Evolutionary conservation across 306 rosid genomes (phyloP).

Genomic region (Betula pendula): DNA sequence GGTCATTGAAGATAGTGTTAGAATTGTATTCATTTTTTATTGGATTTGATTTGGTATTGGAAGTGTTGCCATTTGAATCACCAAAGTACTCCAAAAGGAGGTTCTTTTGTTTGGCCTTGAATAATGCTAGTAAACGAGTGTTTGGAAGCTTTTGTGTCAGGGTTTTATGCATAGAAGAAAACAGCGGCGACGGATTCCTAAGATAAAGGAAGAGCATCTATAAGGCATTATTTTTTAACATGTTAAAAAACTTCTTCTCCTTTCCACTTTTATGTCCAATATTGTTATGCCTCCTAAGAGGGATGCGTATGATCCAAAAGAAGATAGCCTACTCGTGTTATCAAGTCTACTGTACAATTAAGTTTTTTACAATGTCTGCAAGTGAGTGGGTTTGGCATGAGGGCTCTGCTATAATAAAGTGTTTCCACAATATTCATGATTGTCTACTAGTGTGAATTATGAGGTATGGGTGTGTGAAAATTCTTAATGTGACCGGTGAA

Average conservation of each 20-base stretch:
- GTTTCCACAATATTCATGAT: background rate
- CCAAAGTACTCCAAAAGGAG: background rate
- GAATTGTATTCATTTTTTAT: background rate
- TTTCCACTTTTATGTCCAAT: background rate
- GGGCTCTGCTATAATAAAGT: background rate
- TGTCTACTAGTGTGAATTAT: background rate
- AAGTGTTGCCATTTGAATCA: background rate
- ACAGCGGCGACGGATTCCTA: background rate
- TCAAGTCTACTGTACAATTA: background rate
- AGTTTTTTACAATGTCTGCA: background rate
- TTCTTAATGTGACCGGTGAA: too few relatives aligned
- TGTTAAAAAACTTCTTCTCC: background rate
- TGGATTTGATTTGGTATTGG: background rate
- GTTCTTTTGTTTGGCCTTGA: background rate
- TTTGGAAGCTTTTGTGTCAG: background rate
- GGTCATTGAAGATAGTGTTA: background rate
- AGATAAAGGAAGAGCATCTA: background rate
- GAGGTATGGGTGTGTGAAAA: background rate
- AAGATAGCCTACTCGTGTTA: background rate
- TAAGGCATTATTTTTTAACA: background rate
- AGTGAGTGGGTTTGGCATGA: background rate
- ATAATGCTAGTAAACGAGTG: background rate
- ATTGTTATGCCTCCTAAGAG: background rate
- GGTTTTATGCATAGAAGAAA: background rate
- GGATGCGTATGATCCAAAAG: background rate